phyloP scores from a whole-genome alignment of 768 basidiomycete genomes.

The Lanmaoa pseudosensibilis region DNA sequence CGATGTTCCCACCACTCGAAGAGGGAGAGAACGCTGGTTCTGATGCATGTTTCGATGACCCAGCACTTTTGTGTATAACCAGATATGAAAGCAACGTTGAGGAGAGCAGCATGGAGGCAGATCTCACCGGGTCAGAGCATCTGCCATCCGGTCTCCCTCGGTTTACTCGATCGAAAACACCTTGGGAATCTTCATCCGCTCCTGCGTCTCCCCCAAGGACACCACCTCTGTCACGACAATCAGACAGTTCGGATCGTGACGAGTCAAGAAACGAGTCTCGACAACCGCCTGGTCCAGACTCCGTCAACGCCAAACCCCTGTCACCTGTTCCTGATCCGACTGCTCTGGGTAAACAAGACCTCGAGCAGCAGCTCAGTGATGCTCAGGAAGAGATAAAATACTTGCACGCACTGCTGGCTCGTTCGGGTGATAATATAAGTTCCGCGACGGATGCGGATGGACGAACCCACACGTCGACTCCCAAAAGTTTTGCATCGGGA shows the following conservation, averaged over 20 bases:
- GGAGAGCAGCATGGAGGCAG: not conserved
- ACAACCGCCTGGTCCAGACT: not conserved
- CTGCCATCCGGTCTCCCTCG: not conserved
- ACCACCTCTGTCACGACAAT: not conserved
- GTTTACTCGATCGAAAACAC: too few relatives aligned
- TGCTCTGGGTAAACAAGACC: not conserved
- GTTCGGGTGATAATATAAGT: not conserved
- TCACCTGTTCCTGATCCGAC: not conserved
- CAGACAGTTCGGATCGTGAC: not conserved
- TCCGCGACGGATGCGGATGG: too few relatives aligned
- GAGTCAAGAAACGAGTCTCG: not conserved
- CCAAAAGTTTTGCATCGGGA: not conserved
- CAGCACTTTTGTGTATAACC: too few relatives aligned
- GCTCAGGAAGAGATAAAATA: not conserved
- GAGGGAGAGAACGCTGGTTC: too few relatives aligned
- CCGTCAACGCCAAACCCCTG: not conserved
- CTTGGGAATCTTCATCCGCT: too few relatives aligned
- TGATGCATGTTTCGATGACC: not conserved
- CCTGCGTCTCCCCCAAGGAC: not conserved
- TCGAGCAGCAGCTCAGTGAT: not conserved
- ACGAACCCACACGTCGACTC: not conserved
- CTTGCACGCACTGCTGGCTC: not conserved
- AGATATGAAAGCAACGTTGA: not conserved
- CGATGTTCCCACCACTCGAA: not conserved
- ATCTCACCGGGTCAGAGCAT: too few relatives aligned